A percentile compares a stretch with the other conserved stretches of the same genome.
phyloP scores from a whole-genome alignment of 768 basidiomycete genomes.

The Leccinum barrowsii region DNA sequence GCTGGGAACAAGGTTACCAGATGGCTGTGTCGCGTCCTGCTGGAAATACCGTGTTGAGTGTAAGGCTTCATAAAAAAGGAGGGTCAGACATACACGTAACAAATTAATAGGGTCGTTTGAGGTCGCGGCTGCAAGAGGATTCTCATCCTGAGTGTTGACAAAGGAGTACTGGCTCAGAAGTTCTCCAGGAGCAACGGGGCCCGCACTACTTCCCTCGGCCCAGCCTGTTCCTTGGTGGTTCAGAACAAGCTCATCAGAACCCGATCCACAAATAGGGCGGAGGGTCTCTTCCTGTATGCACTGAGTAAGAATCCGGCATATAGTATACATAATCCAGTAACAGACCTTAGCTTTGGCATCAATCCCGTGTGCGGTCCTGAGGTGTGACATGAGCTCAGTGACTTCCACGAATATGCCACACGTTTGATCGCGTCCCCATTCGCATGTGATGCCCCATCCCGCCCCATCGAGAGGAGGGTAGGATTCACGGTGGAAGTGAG shows the following conservation, averaged over 20 bases:
- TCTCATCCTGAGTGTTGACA: background rate
- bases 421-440: background rate
- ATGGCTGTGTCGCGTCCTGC: constrained; percentile 3
- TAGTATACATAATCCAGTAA: background rate
- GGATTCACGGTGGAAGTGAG: background rate
- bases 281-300: background rate
- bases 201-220: background rate
- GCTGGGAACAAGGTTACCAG: background rate
- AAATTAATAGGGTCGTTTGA: background rate
- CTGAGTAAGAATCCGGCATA: background rate
- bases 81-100: background rate
- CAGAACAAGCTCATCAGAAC: background rate
- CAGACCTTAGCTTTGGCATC: background rate
- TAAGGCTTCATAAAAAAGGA: background rate
- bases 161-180: background rate
- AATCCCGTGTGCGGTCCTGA: background rate
- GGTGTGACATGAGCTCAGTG: background rate
- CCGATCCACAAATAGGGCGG: background rate
- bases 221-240: background rate
- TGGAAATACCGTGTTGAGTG: background rate
- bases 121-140: background rate
- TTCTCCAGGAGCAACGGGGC: too few relatives aligned
- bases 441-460: background rate
- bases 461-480: background rate
- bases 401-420: background rate